Evolutionary conservation across 495 filamentous ascomycete genomes (phyloP).

Genomic region (Hamigera avellanea): DNA sequence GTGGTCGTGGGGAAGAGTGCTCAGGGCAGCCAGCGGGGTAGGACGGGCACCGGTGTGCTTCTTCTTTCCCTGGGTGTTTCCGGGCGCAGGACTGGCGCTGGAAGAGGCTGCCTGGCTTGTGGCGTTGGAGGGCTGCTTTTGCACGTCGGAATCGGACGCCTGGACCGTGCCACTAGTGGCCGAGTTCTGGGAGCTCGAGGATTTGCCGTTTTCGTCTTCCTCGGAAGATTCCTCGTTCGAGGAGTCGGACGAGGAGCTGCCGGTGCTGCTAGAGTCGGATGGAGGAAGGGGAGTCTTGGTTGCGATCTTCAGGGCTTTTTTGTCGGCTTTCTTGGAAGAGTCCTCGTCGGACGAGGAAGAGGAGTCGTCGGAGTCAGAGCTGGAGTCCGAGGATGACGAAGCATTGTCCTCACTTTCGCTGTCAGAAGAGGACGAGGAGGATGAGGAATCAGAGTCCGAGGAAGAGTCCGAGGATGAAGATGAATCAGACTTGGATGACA

Average conservation of each 20-base stretch:
- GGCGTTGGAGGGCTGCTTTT: constrained; percentile 3
- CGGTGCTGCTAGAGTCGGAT: constrained; percentile 21
- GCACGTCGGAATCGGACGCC: constrained; percentile 21
- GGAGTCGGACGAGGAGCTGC: constrained; percentile 10
- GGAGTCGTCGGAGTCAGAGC: constrained; percentile 13
- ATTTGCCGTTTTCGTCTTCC: constrained; percentile 11
- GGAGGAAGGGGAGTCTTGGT: constrained; percentile 41
- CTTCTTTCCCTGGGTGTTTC: constrained; percentile 35
- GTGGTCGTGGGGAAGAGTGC: constrained; percentile 32
- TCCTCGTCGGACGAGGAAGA: constrained; percentile 19
- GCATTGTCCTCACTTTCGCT: constrained; percentile 5
- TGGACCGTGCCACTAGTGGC: constrained; percentile 22
- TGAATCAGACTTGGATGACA: constrained; percentile 11
- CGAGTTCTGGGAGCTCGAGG: constrained; percentile 6
- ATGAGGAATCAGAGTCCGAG: constrained; percentile 26
- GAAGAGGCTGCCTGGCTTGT: constrained; percentile 21
- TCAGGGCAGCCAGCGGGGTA: constrained; percentile 35
- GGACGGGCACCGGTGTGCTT: constrained; percentile 36
- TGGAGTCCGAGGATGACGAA: constrained; percentile 18
- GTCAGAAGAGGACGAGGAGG: constrained; percentile 10
- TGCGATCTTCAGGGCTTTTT: constrained; percentile 35
- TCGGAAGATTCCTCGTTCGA: constrained; percentile 11
- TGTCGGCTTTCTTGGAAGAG: constrained; percentile 16
- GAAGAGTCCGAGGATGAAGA: constrained; percentile 6
- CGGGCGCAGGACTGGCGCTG: constrained; percentile 32